These are phyloP conservation scores for Mycena citricolor DNA, from an alignment of 1,284 basidiomycete species.

Conservation along the genomic window DNA sequence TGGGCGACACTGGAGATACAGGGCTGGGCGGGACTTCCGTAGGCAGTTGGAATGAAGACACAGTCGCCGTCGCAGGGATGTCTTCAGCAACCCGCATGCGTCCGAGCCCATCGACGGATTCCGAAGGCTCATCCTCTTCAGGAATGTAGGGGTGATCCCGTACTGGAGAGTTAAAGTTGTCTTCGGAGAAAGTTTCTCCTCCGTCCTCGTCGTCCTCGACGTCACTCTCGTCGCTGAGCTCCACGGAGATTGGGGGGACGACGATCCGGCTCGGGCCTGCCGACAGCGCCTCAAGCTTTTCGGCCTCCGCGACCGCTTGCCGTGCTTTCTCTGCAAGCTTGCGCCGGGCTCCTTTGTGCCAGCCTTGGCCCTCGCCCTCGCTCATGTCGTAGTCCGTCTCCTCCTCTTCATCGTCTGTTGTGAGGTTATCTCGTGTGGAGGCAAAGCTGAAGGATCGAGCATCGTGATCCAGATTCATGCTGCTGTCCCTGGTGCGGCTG, in stretches of 20 bases:
- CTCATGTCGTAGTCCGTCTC: constrained; percentile 53
- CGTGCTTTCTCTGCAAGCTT: constrained; percentile 77
- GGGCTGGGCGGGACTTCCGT: constrained; percentile 19
- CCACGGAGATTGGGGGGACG: constrained; percentile 71
- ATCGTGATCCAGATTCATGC: constrained; percentile 49
- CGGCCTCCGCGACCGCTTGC: constrained; percentile 55
- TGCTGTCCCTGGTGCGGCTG: constrained; percentile 27
- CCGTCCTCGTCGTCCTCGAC: constrained; percentile 42
- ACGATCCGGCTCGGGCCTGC: constrained; percentile 35
- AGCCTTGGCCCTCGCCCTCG: constrained; percentile 52
- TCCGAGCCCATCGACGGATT: constrained; percentile 20
- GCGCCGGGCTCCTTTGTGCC: constrained; percentile 65
- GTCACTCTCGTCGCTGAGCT: constrained; percentile 82
- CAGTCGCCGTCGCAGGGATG: constrained; percentile 18
- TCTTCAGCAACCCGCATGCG: constrained; percentile 20
- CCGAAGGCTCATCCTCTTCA: constrained; percentile 45
- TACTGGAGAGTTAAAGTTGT: constrained; percentile 38
- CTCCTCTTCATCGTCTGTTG: constrained; percentile 43
- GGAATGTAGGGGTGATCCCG: constrained; percentile 56
- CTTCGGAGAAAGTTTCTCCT: constrained; percentile 35
- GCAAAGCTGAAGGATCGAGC: constrained; percentile 72
- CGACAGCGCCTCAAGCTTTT: constrained; percentile 47
- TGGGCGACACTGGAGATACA: constrained; percentile 16
- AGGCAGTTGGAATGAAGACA: constrained; percentile 11
- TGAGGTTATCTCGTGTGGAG: constrained; percentile 54